Evolutionary conservation across 306 rosid genomes (phyloP), one percentile per base, ranked within the genome.

Genomic region (Castanea sativa): DNA sequence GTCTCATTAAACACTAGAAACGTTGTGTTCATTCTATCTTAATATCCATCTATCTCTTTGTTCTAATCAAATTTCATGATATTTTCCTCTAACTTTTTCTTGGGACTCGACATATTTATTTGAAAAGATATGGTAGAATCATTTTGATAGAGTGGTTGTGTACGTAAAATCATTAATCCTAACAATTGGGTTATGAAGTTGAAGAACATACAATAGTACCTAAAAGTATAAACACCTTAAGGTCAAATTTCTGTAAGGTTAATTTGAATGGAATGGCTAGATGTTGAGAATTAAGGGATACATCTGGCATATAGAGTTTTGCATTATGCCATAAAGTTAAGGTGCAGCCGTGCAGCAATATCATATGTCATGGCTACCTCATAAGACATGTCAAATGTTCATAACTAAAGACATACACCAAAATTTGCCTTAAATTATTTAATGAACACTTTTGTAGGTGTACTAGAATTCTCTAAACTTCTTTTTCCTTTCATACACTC

Each of bases 401-500:
- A 97, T 2, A 94, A 89, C 99, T 97, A 92, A 69, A 94, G 97
- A 2, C 97, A 89, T 9, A 93, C 92, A 6, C 99, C 99, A 1
- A 97, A 90, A 10, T 92, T 92, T 94, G 0, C 97, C 99, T 97
- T 97, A 94, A 0, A 97, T 92, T 71, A 97, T 84, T 79, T 94
- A 97, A 2, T 95, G 83, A 6, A 94, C 99, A 2, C 99, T 97
- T 35, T 91, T 94, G 89, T 82, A 94, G 73, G 92, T 85, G 89
- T 97, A 94, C 45, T 76, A 0, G 99, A 92, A 9, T 92, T 94
- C 30, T 92, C 92, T 0, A 97, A 97, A 25, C 97, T 97, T 3
- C 99, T 95, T 64, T 94, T 94, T 5, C 97, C 99, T 73, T 89
- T 82, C 97, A 94, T 94, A 13, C 97, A 92, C 11, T 97, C 97